Percentiles rank a stretch among this genome's conserved stretches.
Conservation (phyloP, 1,284 basidiomycete genomes). For the Marasmius oreades region DNA sequence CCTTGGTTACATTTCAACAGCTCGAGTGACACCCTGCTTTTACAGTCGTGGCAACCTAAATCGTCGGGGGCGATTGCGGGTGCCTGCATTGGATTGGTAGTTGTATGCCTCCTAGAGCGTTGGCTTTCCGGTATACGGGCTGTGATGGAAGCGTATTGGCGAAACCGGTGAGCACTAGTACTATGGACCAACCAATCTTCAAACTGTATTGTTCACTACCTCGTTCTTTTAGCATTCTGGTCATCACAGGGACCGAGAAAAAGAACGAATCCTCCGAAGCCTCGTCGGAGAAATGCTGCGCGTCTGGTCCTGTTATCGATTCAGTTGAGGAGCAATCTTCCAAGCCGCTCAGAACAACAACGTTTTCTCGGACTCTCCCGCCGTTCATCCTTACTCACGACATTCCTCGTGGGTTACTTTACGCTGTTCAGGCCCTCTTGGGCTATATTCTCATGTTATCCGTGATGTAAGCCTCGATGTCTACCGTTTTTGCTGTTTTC, state of each 20-base stretch:
- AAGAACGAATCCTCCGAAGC: conserved; percentile 4
- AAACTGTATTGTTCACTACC: neutral
- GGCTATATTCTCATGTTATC: conserved; percentile 65
- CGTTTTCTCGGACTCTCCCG: conserved; percentile 33
- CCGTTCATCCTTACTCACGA: conserved; percentile 63
- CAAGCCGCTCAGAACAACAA: neutral
- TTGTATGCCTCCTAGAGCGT: conserved; percentile 67
- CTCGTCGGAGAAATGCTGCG: conserved; percentile 11
- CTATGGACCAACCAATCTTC: neutral
- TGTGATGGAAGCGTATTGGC: conserved; percentile 56
- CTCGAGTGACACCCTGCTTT: conserved; percentile 58
- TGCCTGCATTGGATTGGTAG: conserved; percentile 67
- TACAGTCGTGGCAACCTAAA: conserved; percentile 64
- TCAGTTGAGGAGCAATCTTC: neutral
- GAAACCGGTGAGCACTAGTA: conserved; percentile 11
- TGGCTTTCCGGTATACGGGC: conserved; percentile 56
- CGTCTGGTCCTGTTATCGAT: neutral
- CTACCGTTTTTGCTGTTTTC: neutral
- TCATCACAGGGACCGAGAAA: neutral
- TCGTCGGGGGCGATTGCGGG: conserved; percentile 68
- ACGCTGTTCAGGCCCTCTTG: conserved; percentile 53
- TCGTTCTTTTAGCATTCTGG: neutral
- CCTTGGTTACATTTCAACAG: conserved; percentile 65
- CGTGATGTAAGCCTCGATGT: conserved; percentile 54
- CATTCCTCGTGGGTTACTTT: conserved; percentile 56